These are phyloP conservation scores for Albophoma yamanashiensis DNA, from an alignment of 2,329 filamentous ascomycete genomes.

Conservation along the genomic window DNA sequence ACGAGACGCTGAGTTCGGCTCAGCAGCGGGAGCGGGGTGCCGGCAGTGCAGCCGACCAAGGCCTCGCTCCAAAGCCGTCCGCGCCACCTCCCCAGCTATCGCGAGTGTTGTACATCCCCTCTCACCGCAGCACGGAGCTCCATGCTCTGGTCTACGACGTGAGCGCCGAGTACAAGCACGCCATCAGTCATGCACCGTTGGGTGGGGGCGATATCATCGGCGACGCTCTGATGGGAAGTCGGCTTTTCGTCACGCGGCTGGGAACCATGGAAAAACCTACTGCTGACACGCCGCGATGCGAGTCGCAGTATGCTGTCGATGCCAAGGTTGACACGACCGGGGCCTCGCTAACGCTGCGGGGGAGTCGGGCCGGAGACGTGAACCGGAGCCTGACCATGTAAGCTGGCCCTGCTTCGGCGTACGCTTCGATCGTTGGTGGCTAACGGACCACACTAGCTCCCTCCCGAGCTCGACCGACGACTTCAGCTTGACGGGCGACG, in stretches of 20 bases:
- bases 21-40: neutral
- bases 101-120: neutral
- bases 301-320: neutral
- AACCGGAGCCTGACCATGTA: neutral
- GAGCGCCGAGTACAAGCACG: neutral
- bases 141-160: neutral
- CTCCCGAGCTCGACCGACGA: neutral
- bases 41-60: neutral
- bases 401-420: neutral
- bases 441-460: neutral
- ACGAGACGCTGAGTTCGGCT: neutral
- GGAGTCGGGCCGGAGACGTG: neutral
- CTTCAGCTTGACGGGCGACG: neutral
- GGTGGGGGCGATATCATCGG: neutral
- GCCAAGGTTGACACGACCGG: neutral
- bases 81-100: neutral
- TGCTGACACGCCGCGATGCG: neutral
- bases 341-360: neutral
- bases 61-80: neutral
- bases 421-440: neutral
- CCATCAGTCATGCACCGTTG: neutral
- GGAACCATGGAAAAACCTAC: neutral
- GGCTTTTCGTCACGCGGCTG: neutral
- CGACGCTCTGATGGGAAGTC: neutral
- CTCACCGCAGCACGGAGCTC: neutral